Base-by-base conservation (phyloP, 202 grass and related monocot species). In the Cymbopogon flexuosus region DNA sequence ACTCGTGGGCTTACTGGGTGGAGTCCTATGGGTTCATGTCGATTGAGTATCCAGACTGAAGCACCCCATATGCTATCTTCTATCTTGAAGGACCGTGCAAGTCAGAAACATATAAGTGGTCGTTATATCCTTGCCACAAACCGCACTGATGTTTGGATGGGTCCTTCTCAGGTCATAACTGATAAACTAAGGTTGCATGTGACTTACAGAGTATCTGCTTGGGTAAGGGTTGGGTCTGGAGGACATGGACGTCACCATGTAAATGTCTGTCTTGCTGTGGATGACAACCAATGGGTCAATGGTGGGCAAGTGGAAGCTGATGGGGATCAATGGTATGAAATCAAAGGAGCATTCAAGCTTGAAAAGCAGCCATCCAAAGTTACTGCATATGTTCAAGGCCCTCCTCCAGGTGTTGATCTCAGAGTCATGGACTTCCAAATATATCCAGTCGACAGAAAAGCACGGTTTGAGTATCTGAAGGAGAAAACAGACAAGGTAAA, bases 61-160 rank as follows among this genome's bases (percentile, higher is more conserved):
- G 78, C 84, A 49, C 88, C 79, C 46, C 84, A 87, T 56, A 82
- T 88, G 80, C 74, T 92, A 64, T 71, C 89, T 77, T 78, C 79
- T 41, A 78, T 88, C 49, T 84, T 72, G 62, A 88, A 75, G 65
- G 84, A 79, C 40, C 75, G 70, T 10, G 27, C 24, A 22, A 68
- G 37, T 73, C 57, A 81, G 84, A 36, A 90, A 79, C 83, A 79
- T 81, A 75, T 81, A 81, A 92, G 43, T 22, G 84, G 74, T 66
- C 68, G 47, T 37, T 93, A 88, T 86, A 81, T 98, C 56, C 72
- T 84, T 19, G 86, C 84, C 33, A 90, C 88, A 33, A 88, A 89
- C 75, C 96, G 90, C 72, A 91, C 82, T 0, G 92, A 93, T 49
- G 90, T 88, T 10, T 98, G 96, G 96, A 95, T 98, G 96, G 96